A percentile compares a stretch with the other conserved stretches of the same genome.
Evolutionary conservation across 139 green algal genomes (phyloP).

Genomic region (Mesotaenium endlicherianum): DNA sequence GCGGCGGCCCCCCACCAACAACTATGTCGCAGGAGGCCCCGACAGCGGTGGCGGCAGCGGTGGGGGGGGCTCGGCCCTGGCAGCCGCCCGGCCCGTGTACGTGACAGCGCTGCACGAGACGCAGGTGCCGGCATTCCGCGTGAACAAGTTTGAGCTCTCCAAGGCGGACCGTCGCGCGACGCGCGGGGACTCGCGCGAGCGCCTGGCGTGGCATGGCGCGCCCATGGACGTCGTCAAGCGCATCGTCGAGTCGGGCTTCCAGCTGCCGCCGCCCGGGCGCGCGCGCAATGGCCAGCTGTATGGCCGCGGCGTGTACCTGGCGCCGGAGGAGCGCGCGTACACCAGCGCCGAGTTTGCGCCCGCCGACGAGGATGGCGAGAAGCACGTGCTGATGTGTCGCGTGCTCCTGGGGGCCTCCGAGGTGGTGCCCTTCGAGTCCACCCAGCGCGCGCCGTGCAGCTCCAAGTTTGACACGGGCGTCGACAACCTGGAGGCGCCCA

Average conservation of each 20-base stretch:
- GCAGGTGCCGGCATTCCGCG: neutral
- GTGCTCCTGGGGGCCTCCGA: conserved; percentile 36
- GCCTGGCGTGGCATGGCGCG: conserved; percentile 37
- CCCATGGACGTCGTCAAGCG: neutral
- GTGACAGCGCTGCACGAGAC: conserved; percentile 1
- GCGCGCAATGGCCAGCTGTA: conserved; percentile 38
- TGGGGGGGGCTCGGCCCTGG: neutral
- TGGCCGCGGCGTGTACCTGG: conserved; percentile 40
- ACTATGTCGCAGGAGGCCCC: neutral
- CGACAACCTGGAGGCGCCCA: conserved; percentile 38
- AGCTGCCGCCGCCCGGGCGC: neutral
- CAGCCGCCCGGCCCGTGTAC: neutral
- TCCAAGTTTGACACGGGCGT: conserved; percentile 28
- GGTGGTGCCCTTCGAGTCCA: conserved; percentile 35
- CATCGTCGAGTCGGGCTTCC: conserved; percentile 25
- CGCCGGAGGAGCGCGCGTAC: conserved; percentile 32
- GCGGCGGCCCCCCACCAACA: neutral
- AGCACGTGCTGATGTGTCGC: conserved; percentile 44
- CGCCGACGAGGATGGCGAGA: conserved; percentile 17
- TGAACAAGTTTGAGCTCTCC: neutral
- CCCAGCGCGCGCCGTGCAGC: conserved; percentile 7
- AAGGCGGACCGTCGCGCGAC: neutral
- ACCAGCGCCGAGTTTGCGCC: conserved; percentile 44
- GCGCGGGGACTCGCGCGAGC: conserved; percentile 34
- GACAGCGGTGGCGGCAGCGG: neutral